These are phyloP conservation scores for Didymella pinodella DNA, from an alignment of 2,329 filamentous ascomycete genomes.

Conservation along the genomic window DNA sequence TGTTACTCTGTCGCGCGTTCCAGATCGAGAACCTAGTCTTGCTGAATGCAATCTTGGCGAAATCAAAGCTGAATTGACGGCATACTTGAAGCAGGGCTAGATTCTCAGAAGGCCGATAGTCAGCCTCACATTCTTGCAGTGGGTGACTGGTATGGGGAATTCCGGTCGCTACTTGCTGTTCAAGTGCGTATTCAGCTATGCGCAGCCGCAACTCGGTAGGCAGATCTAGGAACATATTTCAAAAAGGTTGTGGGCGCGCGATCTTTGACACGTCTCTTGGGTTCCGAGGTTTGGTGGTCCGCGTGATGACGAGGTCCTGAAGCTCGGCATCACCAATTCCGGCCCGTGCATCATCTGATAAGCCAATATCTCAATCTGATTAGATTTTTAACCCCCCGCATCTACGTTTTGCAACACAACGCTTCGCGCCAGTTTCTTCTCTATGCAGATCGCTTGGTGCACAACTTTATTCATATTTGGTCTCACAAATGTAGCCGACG, in stretches of 20 bases:
- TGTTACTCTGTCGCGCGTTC: background rate
- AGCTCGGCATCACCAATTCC: background rate
- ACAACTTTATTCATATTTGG: constrained; percentile 18
- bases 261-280: background rate
- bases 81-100: constrained; percentile 50
- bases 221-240: constrained; percentile 36
- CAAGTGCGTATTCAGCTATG: constrained; percentile 40
- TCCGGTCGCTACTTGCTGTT: constrained; percentile 24
- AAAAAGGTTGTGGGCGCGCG: background rate
- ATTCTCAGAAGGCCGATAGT: constrained; percentile 22
- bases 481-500: constrained; percentile 21
- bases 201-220: constrained; percentile 49
- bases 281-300: background rate
- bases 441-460: constrained; percentile 31
- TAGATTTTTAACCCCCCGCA: constrained; percentile 30
- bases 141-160: background rate
- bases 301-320: background rate
- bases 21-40: constrained; percentile 48
- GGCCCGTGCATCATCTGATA: constrained; percentile 3
- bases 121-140: background rate
- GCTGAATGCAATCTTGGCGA: constrained; percentile 44
- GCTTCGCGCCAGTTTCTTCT: constrained; percentile 9
- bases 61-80: constrained; percentile 50
- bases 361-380: constrained; percentile 21
- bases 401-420: constrained; percentile 24